Conservation (phyloP, 2,329 filamentous ascomycete species). For the Westerdykella sp. region DNA sequence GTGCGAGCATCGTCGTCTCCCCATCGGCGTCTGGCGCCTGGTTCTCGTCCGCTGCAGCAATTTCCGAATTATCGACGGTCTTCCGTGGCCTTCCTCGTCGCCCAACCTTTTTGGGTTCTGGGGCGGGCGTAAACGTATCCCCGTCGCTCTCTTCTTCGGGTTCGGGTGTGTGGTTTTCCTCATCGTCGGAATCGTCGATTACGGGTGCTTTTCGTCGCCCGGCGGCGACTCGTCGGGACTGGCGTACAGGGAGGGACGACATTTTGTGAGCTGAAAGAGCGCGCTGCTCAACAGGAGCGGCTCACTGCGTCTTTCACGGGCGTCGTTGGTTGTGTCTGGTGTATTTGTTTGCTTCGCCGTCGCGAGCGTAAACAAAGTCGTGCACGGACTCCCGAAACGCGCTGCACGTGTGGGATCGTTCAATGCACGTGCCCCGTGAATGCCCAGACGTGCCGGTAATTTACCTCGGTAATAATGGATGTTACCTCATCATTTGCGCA, state of each 20-base stretch:
- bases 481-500: too few relatives aligned
- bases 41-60: slow-evolving; percentile 40
- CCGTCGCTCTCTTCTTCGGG: slow-evolving; percentile 58
- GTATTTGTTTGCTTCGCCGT: too few relatives aligned
- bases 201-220: slow-evolving; percentile 63
- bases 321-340: too few relatives aligned
- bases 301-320: too few relatives aligned
- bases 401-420: too few relatives aligned
- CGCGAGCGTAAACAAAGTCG: too few relatives aligned
- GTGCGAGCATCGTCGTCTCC: slow-evolving; percentile 74
- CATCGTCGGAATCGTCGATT: slow-evolving; percentile 68
- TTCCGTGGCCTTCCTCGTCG: slow-evolving; percentile 51
- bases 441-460: too few relatives aligned
- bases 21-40: slow-evolving; percentile 54
- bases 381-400: too few relatives aligned
- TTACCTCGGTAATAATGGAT: too few relatives aligned
- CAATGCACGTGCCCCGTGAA: too few relatives aligned
- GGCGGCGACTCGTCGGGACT: slow-evolving; percentile 55
- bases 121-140: slow-evolving; percentile 75
- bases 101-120: slow-evolving; percentile 56
- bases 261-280: slow-evolving; percentile 17
- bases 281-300: too few relatives aligned
- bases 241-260: slow-evolving; percentile 40
- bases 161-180: slow-evolving; percentile 59
- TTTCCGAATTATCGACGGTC: slow-evolving; percentile 36